A percentile compares a stretch with the other conserved stretches of the same genome.
These are phyloP conservation scores for Coemansia umbellata DNA, from an alignment of 192 early-diverging fungal genomes.

Conservation along the genomic window DNA sequence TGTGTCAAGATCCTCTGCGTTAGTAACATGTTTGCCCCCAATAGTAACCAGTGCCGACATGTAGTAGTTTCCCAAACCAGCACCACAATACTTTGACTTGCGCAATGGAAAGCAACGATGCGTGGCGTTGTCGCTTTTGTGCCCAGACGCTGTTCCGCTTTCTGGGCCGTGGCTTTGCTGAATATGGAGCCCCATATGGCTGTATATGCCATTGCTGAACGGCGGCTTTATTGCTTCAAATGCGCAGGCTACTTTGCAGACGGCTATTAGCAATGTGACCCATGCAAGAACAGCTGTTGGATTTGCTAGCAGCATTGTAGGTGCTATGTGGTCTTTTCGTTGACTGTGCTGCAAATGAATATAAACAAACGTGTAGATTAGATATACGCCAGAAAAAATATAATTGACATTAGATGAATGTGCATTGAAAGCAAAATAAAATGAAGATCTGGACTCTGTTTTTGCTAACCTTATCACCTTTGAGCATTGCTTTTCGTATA, in stretches of 20 bases:
- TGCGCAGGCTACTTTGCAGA: background rate
- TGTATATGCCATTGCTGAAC: conserved; percentile 3
- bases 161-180: background rate
- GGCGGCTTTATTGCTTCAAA: background rate
- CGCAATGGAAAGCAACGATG: conserved; percentile 25
- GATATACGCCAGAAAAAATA: too few relatives aligned
- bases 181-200: background rate
- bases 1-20: conserved; percentile 22
- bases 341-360: too few relatives aligned
- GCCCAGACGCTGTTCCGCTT: background rate
- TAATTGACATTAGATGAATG: too few relatives aligned
- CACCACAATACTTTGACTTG: conserved; percentile 31
- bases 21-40: conserved; percentile 14
- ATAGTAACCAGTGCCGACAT: conserved; percentile 24
- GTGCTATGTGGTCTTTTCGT: too few relatives aligned
- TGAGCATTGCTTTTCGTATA: too few relatives aligned
- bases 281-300: background rate
- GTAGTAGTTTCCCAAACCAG: conserved; percentile 14
- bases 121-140: background rate
- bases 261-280: background rate
- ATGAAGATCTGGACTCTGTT: too few relatives aligned
- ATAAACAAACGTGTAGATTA: too few relatives aligned
- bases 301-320: background rate
- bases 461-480: too few relatives aligned
- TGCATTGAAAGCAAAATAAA: too few relatives aligned